Conservation (phyloP, 139 green algal species). For the Mychonastes homosphaera region DNA sequence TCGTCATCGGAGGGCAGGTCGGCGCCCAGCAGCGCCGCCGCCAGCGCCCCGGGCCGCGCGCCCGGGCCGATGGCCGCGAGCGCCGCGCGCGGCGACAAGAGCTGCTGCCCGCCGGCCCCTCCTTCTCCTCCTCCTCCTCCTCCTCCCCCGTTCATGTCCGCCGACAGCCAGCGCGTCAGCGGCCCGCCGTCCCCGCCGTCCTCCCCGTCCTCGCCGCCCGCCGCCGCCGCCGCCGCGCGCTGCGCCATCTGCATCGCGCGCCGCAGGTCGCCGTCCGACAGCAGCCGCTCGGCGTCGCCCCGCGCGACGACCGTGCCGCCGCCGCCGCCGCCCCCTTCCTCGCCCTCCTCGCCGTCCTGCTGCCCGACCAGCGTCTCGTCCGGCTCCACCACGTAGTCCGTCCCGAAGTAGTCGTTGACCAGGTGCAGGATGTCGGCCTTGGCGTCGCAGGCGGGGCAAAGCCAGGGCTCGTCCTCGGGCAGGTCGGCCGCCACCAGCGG, state of each 20-base stretch:
- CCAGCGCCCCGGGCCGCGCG: too few relatives aligned
- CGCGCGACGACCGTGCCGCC: constrained; percentile 1
- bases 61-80: constrained; percentile 1
- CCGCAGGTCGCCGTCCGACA: constrained; percentile 5
- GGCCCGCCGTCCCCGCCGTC: too few relatives aligned
- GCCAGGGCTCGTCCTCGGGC: constrained; percentile 63
- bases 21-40: constrained; percentile 13
- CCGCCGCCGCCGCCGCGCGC: not conserved
- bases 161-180: too few relatives aligned
- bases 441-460: constrained; percentile 66
- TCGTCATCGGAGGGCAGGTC: constrained; percentile 34
- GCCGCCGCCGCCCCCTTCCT: too few relatives aligned
- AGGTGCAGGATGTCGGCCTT: constrained; percentile 60
- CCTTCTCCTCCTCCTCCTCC: too few relatives aligned
- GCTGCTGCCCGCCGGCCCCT: too few relatives aligned
- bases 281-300: constrained; percentile 2
- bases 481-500: constrained; percentile 41
- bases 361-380: constrained; percentile 32
- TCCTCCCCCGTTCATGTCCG: too few relatives aligned
- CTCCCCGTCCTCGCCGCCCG: too few relatives aligned
- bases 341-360: not conserved
- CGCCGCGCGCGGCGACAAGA: not conserved
- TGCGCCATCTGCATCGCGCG: constrained; percentile 10
- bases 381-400: constrained; percentile 38
- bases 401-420: constrained; percentile 55